Percentiles rank a stretch among this genome's conserved stretches.
Conservation (phyloP, 2,329 filamentous ascomycete species). For the Parafenestella ontariensis region DNA sequence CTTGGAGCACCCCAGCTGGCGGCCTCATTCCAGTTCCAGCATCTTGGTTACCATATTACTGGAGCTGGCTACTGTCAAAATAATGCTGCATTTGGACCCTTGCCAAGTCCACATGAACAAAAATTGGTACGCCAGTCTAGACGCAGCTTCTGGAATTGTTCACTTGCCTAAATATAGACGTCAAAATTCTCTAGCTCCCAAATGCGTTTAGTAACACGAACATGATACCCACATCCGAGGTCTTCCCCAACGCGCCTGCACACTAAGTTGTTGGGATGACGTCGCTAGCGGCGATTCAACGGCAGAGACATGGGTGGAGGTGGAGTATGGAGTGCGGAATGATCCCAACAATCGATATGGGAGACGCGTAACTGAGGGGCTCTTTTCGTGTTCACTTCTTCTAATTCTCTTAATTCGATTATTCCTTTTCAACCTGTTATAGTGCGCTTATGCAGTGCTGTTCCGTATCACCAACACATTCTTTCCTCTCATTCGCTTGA, state of each 20-base stretch:
- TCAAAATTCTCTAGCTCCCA: background rate
- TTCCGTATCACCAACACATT: background rate
- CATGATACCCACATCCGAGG: background rate
- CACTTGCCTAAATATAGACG: background rate
- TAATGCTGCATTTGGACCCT: background rate
- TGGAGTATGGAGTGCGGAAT: constrained; percentile 14
- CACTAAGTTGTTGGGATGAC: constrained; percentile 7
- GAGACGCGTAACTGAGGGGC: constrained; percentile 11
- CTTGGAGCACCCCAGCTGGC: too few relatives aligned
- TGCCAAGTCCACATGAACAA: background rate
- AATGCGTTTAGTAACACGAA: background rate
- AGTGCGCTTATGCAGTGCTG: background rate
- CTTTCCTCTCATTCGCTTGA: constrained; percentile 3
- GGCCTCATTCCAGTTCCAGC: background rate
- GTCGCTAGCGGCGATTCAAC: constrained; percentile 18
- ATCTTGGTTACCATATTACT: background rate
- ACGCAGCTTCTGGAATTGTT: background rate
- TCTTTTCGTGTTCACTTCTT: background rate
- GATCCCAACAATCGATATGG: constrained; percentile 19
- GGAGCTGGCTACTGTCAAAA: background rate
- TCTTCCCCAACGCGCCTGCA: background rate
- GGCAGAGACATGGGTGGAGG: constrained; percentile 1
- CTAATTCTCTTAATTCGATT: background rate
- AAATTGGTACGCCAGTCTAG: too few relatives aligned
- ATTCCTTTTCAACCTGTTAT: background rate